phyloP scores from a whole-genome alignment of 768 basidiomycete species.

The Porphyrellus cyaneotinctus region DNA sequence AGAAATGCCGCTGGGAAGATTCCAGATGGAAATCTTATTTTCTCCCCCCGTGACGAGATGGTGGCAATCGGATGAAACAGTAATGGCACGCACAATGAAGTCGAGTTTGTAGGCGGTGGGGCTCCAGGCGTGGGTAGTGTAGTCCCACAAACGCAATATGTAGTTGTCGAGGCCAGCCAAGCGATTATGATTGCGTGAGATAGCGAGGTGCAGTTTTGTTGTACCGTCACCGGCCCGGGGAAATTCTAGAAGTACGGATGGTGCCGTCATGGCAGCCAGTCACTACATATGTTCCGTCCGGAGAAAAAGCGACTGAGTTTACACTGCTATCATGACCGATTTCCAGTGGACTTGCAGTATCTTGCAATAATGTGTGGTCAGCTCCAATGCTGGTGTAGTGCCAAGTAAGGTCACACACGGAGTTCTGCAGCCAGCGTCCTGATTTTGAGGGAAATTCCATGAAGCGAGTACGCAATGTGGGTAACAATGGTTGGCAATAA shows the following conservation, averaged over 20 bases:
- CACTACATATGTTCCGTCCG: slow-evolving; percentile 9
- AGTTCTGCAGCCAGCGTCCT: slow-evolving; percentile 64
- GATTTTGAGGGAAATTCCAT: slow-evolving; percentile 61
- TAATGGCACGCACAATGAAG: slow-evolving; percentile 1
- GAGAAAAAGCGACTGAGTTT: slow-evolving; percentile 15
- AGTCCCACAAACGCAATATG: slow-evolving; percentile 9
- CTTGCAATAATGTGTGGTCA: not conserved
- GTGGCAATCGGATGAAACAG: slow-evolving; percentile 7
- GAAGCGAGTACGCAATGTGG: slow-evolving; percentile 68
- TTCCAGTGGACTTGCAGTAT: slow-evolving; percentile 5
- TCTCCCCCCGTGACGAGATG: slow-evolving; percentile 11
- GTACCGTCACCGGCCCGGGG: not conserved
- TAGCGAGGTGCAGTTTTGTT: slow-evolving; percentile 3
- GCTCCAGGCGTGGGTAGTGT: slow-evolving; percentile 4
- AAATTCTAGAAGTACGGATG: slow-evolving; percentile 9
- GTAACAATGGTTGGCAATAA: slow-evolving; percentile 61
- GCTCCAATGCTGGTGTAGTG: not conserved
- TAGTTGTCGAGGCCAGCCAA: slow-evolving; percentile 5
- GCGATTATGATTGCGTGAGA: slow-evolving; percentile 7
- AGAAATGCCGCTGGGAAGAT: not conserved
- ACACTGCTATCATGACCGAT: not conserved
- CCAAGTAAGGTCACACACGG: not conserved
- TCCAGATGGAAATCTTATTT: slow-evolving; percentile 15
- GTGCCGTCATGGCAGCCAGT: slow-evolving; percentile 12
- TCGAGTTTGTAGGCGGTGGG: not conserved